Evolutionary conservation across 148 eudicot genomes (phyloP), one percentile per base, ranked within the genome.

Genomic region (Silene conica): DNA sequence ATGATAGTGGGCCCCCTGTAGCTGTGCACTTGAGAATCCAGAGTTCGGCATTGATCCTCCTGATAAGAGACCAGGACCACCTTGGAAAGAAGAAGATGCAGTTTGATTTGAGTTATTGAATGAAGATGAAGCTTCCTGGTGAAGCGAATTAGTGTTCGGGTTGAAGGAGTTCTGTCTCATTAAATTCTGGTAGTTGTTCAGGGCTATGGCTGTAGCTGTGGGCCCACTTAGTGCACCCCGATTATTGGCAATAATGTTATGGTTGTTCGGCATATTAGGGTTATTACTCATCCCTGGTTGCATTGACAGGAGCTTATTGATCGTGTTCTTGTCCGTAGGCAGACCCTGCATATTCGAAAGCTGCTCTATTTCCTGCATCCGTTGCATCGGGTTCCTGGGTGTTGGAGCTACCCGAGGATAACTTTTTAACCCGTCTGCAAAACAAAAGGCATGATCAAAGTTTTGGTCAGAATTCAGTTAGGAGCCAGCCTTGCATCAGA

Each of bases 341-440:
- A 90, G 78, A 77, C 97, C 93, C 78, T 80, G 89, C 76, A 81
- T 80, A 56, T 80, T 82, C 26, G 87, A 83, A 38, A 83, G 63
- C 70, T 87, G 86, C 76, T 84, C 92, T 81, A 84, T 82, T 77
- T 89, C 92, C 62, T 83, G 93, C 83, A 89, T 82, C 83, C 90
- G 84, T 68, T 84, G 98, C 77, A 80, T 76, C 78, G 85, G 92
- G 10, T 79, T 70, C 80, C 88, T 87, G 60, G 87, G 78, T 21
- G 86, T 46, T 72, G 83, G 76, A 46, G 86, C 58, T 74, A 81
- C 87, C 60, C 85, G 90, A 56, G 98, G 91, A 77, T 84, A 89
- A 63, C 75, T 87, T 80, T 94, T 94, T 83, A 94, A 84, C 63
- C 90, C 93, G 83, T 94, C 98, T 94, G 96, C 81, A 84, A 20